Base-by-base conservation (phyloP, 257 asterid genomes). In the Salvia hispanica region DNA sequence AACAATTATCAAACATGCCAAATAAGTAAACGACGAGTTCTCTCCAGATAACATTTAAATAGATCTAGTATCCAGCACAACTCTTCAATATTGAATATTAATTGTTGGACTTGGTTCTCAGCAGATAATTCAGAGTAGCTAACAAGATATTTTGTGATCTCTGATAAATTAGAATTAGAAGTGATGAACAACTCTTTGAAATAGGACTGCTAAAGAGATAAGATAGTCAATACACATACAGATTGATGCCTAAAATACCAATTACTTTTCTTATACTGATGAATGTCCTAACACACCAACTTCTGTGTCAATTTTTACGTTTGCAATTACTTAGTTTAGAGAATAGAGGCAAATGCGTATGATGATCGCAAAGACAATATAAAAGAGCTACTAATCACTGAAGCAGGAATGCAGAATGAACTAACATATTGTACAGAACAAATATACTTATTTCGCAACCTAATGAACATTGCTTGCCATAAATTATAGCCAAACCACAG, bases 91-190 rank as follows among this genome's bases (percentile, higher is more conserved):
- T 45, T 36, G 7, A 51, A 47, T 46, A 55, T 63, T 60, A 74
- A 50, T 58, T 62, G 62, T 10, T 28, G 11, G 25, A 56, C 44
- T 12, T 55, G 40, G 40, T 58, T 45, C 71, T 6, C 45, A 25
- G 51, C 51, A 67, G 13, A 52, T 59, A 16, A 45, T 25, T 46
- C 31, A 42, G 12, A 62, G 28, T 21, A 42, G 62, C 4, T 28
- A 11, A 46, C 8, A 57, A 52, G 14, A 59, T 13, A 39, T 40
- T 62, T 11, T 7, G 14, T 12, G 21, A 57, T 56, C 48, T 64
- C 72, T 14, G 59, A 52, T 47, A 13, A 33, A 53, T 31, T 46
- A 74, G 58, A 33, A 53, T 31, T 46, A 74, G 58, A 58, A 60
- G 25, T 60, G 33, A 61, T 39, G 62, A 70, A 59, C 8, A 39